Conservation (phyloP, 305 asterid genomes). For the Ajuga reptans region DNA sequence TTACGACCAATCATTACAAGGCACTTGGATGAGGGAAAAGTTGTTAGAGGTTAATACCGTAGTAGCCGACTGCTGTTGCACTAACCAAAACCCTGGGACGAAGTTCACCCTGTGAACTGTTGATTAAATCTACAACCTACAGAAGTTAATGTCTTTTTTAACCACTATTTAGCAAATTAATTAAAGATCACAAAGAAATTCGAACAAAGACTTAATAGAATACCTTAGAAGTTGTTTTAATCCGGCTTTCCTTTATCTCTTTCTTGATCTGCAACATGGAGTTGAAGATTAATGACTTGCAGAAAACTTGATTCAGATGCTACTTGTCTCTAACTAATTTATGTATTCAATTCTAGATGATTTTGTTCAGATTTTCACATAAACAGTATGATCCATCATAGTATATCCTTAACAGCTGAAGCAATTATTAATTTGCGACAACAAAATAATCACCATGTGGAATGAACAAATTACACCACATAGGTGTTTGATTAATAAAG, state of each 20-base stretch:
- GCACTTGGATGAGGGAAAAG: not conserved
- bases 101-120: slow-evolving; percentile 39
- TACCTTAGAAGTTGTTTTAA: slow-evolving; percentile 73
- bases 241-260: slow-evolving; percentile 85
- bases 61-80: slow-evolving; percentile 90
- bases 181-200: not conserved
- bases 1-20: not conserved
- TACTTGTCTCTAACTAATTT: not conserved
- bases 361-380: no score
- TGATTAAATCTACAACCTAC: slow-evolving; percentile 69
- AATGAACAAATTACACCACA: no score
- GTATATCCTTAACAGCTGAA: not conserved
- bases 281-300: slow-evolving; percentile 7
- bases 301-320: not conserved
- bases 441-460: no score
- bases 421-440: not conserved
- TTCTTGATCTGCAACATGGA: slow-evolving; percentile 63
- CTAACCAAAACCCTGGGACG: slow-evolving; percentile 76
- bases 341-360: no score
- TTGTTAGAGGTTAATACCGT: slow-evolving; percentile 44
- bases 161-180: not conserved
- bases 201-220: not conserved
- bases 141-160: not conserved
- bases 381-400: not conserved
- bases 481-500: no score